Evolutionary conservation across 225 moss, liverwort and hornwort species (phyloP).

Genomic region (Takakia lepidozioides): DNA sequence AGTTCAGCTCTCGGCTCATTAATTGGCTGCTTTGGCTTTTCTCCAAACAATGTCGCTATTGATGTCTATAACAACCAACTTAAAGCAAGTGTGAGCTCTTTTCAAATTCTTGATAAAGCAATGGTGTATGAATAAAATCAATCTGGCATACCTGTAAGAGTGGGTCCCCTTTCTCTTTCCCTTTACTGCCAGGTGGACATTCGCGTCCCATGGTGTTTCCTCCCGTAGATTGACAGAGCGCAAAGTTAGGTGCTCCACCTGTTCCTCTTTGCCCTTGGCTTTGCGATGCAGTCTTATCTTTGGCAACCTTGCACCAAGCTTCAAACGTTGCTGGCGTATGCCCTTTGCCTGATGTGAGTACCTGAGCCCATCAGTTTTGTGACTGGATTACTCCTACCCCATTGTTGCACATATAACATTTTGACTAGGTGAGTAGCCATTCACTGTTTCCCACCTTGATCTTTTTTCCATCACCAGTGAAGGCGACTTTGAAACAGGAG

Average conservation of each 20-base stretch:
- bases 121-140: no score
- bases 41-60: no score
- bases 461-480: no score
- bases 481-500: not conserved
- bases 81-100: no score
- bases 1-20: no score
- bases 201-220: conserved; percentile 3
- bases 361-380: conserved; percentile 7
- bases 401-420: no score
- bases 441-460: no score
- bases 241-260: not conserved
- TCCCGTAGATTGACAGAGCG: not conserved
- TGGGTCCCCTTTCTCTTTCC: conserved; percentile 1
- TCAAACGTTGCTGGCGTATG: not conserved
- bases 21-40: no score
- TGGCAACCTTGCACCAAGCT: conserved; percentile 1
- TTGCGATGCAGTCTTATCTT: conserved; percentile 8
- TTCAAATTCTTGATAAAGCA: no score
- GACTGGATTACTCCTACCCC: no score
- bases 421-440: no score
- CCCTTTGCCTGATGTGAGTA: conserved; percentile 6
- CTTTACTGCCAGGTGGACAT: not conserved
- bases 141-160: conserved; percentile 13
- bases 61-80: no score
- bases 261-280: not conserved